phyloP scores from a whole-genome alignment of 305 asterid species.

The Euphrasia arctica region DNA sequence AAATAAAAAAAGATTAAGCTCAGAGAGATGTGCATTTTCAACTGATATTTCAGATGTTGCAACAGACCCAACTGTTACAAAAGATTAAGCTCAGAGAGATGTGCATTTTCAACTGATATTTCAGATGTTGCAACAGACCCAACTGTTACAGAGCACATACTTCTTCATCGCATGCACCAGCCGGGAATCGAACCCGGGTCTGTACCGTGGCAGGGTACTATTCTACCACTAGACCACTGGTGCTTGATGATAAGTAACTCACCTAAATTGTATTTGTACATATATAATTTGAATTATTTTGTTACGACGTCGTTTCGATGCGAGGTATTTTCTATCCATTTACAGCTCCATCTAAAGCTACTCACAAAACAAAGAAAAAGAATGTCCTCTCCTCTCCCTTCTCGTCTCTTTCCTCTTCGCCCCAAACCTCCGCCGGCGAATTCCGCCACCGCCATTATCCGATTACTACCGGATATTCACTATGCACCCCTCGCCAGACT shows the following conservation, averaged over 20 bases:
- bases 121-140: too few relatives aligned
- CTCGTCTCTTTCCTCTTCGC: conserved; percentile 42
- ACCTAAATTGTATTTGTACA: too few relatives aligned
- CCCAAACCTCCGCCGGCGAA: conserved; percentile 12
- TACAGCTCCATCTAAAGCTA: too few relatives aligned
- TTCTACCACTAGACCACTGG: conserved; percentile 67
- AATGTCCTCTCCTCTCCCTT: conserved; percentile 40
- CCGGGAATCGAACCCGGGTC: conserved; percentile 73
- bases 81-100: too few relatives aligned
- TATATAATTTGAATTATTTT: not conserved
- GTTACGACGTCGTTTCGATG: conserved; percentile 28
- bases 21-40: too few relatives aligned
- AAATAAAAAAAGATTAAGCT: too few relatives aligned
- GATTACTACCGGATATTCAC: conserved; percentile 25
- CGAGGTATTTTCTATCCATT: conserved; percentile 15
- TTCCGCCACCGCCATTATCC: conserved; percentile 32
- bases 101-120: too few relatives aligned
- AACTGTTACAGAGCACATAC: too few relatives aligned
- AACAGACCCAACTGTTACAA: too few relatives aligned
- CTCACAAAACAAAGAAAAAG: conserved; percentile 14
- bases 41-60: too few relatives aligned
- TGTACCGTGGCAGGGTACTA: conserved; percentile 67
- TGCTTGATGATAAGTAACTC: conserved; percentile 19
- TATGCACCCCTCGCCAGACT: conserved; percentile 13
- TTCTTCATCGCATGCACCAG: conserved; percentile 40